Conservation (phyloP, 176 grass and related monocot species). For the Coix lacrymajobi region DNA sequence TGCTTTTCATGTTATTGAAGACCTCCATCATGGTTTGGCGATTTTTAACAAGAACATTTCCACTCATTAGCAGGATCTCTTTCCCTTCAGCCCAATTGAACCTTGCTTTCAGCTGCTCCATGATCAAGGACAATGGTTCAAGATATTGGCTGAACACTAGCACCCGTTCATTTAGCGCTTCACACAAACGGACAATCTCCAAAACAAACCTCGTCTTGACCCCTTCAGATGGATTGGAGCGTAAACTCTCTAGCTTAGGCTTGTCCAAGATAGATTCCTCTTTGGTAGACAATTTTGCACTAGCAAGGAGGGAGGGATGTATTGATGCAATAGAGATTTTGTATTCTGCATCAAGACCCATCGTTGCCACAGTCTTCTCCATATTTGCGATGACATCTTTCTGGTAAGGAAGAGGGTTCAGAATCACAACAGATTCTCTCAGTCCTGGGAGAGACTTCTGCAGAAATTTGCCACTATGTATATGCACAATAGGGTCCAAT, state of each 20-base stretch:
- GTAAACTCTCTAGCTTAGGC: conserved; percentile 40
- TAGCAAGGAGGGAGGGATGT: conserved; percentile 49
- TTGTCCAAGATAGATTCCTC: conserved; percentile 36
- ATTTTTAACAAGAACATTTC: conserved; percentile 24
- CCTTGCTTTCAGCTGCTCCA: conserved; percentile 42
- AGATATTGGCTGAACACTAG: conserved; percentile 85
- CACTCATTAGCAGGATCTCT: conserved; percentile 64
- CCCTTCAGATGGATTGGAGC: conserved; percentile 37
- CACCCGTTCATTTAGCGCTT: conserved; percentile 49
- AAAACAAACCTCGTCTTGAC: conserved; percentile 79
- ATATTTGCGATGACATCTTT: conserved; percentile 45
- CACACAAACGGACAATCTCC: conserved; percentile 57
- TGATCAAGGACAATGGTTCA: conserved; percentile 56
- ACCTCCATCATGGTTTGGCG: conserved; percentile 47
- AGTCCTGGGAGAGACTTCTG: conserved; percentile 65
- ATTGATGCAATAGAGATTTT: conserved; percentile 59
- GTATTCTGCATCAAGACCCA: conserved; percentile 46
- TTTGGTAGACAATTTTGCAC: conserved; percentile 29
- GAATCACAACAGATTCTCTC: conserved; percentile 61
- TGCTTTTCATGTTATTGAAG: conserved; percentile 70
- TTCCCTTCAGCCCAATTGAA: conserved; percentile 61
- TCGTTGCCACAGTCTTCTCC: conserved; percentile 15
- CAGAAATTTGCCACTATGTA: conserved; percentile 67
- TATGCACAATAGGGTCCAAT: conserved; percentile 61
- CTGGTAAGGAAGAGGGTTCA: conserved; percentile 57